These are phyloP conservation scores for Petrea volubilis DNA, from an alignment of 257 asterid genomes.

Conservation along the genomic window DNA sequence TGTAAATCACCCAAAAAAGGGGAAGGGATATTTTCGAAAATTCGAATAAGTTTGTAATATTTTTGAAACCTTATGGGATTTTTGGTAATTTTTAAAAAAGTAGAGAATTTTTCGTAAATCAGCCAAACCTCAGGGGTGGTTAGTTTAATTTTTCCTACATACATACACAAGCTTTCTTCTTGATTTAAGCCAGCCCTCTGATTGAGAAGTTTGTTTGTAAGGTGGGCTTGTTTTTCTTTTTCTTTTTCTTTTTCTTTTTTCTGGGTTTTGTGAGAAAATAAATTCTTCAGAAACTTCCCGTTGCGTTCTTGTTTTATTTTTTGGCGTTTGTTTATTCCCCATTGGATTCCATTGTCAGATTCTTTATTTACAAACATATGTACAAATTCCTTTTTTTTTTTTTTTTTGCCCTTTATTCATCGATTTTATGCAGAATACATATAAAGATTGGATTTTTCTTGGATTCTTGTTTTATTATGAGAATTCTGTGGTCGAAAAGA, in stretches of 20 bases:
- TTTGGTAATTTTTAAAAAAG: too few relatives aligned
- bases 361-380: background rate
- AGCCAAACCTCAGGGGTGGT: too few relatives aligned
- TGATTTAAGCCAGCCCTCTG: background rate
- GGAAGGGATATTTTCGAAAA: too few relatives aligned
- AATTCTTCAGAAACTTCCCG: background rate
- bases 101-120: too few relatives aligned
- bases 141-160: too few relatives aligned
- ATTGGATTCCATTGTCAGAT: background rate
- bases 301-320: background rate
- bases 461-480: constrained; percentile 1
- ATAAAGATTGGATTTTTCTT: constrained; percentile 1
- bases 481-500: constrained; percentile 5
- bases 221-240: constrained; percentile 23
- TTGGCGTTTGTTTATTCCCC: background rate
- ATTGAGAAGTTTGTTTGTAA: constrained; percentile 19
- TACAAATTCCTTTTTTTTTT: background rate
- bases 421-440: background rate
- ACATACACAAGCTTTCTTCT: background rate
- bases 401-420: background rate
- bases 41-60: too few relatives aligned
- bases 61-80: too few relatives aligned
- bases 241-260: background rate
- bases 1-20: too few relatives aligned
- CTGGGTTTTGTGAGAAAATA: constrained; percentile 10